These are phyloP conservation scores for Schizophyllum amplum DNA, from an alignment of 1,284 basidiomycete genomes.

Conservation along the genomic window DNA sequence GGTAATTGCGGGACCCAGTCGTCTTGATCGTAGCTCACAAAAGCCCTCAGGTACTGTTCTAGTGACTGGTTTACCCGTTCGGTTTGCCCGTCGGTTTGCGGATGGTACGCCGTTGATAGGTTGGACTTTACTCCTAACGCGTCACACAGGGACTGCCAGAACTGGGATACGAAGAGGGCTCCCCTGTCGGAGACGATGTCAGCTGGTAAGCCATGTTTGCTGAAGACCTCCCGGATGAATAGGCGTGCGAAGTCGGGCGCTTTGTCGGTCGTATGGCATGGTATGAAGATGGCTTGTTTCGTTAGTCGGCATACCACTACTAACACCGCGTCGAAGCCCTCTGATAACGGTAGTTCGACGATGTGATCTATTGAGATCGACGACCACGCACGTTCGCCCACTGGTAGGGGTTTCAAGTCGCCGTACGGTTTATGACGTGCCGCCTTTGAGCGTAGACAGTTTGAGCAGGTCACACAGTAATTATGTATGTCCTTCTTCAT, in stretches of 20 bases:
- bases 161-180: constrained; percentile 18
- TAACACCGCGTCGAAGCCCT: constrained; percentile 24
- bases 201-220: constrained; percentile 18
- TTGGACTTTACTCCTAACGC: constrained; percentile 14
- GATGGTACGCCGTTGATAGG: constrained; percentile 25
- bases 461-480: constrained; percentile 18
- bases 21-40: not conserved
- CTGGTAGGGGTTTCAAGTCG: constrained; percentile 15
- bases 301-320: constrained; percentile 28
- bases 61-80: constrained; percentile 17
- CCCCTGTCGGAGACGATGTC: constrained; percentile 23
- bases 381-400: constrained; percentile 22
- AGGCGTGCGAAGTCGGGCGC: constrained; percentile 21
- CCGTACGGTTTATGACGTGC: constrained; percentile 17
- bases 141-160: constrained; percentile 17
- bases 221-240: constrained; percentile 20
- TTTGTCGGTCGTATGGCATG: constrained; percentile 16
- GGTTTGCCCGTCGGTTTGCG: constrained; percentile 36
- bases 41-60: constrained; percentile 3
- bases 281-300: constrained; percentile 25
- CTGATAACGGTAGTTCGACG: constrained; percentile 23
- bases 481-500: constrained; percentile 11
- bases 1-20: constrained; percentile 12
- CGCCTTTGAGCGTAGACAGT: constrained; percentile 19
- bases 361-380: constrained; percentile 32